These are phyloP conservation scores for Plenodomus tracheiphilus DNA, from an alignment of 2,329 filamentous ascomycete species.

Conservation along the genomic window DNA sequence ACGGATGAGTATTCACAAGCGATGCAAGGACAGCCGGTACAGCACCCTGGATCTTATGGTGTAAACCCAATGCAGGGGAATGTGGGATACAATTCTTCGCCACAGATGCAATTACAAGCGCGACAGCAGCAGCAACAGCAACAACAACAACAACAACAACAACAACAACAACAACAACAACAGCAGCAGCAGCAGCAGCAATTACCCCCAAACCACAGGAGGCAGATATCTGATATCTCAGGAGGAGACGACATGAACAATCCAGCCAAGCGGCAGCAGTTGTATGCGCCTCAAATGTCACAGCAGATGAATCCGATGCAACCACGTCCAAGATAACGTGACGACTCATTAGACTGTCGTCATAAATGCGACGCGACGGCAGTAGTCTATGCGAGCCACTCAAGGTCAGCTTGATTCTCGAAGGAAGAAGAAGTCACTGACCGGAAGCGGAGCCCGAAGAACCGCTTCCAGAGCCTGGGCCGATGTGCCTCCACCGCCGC, in stretches of 20 bases:
- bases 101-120: slow-evolving; percentile 45
- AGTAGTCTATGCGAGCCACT: background rate
- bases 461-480: background rate
- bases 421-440: background rate
- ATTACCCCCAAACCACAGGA: slow-evolving; percentile 48
- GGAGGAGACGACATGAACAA: slow-evolving; percentile 56
- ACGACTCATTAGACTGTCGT: background rate
- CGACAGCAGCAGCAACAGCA: slow-evolving; percentile 29
- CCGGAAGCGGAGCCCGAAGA: background rate
- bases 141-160: slow-evolving; percentile 7
- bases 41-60: slow-evolving; percentile 44
- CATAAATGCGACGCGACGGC: background rate
- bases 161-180: slow-evolving; percentile 44
- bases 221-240: slow-evolving; percentile 65
- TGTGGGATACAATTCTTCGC: slow-evolving; percentile 45
- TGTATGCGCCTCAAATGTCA: slow-evolving; percentile 53
- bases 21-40: slow-evolving; percentile 42
- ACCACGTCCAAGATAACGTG: slow-evolving; percentile 49
- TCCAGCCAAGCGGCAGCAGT: slow-evolving; percentile 61
- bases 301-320: slow-evolving; percentile 55
- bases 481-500: background rate
- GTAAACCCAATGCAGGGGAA: slow-evolving; percentile 40
- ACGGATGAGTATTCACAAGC: slow-evolving; percentile 53
- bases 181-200: slow-evolving; percentile 31
- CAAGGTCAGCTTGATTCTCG: background rate